Percentiles rank a stretch among this genome's conserved stretches.
These are phyloP conservation scores for Eimeria zaria DNA, from an alignment of 169 alveolate species.

Conservation along the genomic window DNA sequence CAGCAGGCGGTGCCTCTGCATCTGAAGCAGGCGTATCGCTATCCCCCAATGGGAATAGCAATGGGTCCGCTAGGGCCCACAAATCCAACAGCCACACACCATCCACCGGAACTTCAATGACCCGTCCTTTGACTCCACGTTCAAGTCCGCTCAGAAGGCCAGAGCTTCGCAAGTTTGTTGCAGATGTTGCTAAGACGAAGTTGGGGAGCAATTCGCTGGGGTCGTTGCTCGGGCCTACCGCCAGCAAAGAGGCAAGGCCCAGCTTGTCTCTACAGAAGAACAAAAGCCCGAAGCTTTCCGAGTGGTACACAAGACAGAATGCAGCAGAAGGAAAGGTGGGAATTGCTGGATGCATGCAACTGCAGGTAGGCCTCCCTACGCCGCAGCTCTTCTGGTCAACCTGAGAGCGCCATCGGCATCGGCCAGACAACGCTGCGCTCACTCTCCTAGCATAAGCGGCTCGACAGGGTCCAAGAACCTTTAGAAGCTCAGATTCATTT, in stretches of 20 bases:
- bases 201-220: not conserved
- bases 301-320: slow-evolving; percentile 13
- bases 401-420: slow-evolving; percentile 37
- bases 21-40: not conserved
- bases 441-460: slow-evolving; percentile 42
- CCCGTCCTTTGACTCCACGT: not conserved
- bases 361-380: not conserved
- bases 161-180: not conserved
- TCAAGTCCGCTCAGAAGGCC: not conserved
- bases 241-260: slow-evolving; percentile 64
- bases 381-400: not conserved
- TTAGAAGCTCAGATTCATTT: not conserved
- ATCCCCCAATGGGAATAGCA: not conserved
- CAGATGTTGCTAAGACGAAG: slow-evolving; percentile 23
- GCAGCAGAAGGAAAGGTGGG: slow-evolving; percentile 34
- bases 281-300: slow-evolving; percentile 44
- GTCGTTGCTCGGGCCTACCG: slow-evolving; percentile 5
- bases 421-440: slow-evolving; percentile 18
- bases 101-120: slow-evolving; percentile 48
- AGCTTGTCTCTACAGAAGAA: slow-evolving; percentile 70
- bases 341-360: not conserved
- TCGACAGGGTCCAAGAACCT: slow-evolving; percentile 13
- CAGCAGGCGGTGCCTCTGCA: not conserved
- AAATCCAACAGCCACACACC: slow-evolving; percentile 62
- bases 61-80: slow-evolving; percentile 20